Percentiles rank a stretch among this genome's conserved stretches.
Conservation (phyloP, 345 rosid species). For the Populus euphratica region DNA sequence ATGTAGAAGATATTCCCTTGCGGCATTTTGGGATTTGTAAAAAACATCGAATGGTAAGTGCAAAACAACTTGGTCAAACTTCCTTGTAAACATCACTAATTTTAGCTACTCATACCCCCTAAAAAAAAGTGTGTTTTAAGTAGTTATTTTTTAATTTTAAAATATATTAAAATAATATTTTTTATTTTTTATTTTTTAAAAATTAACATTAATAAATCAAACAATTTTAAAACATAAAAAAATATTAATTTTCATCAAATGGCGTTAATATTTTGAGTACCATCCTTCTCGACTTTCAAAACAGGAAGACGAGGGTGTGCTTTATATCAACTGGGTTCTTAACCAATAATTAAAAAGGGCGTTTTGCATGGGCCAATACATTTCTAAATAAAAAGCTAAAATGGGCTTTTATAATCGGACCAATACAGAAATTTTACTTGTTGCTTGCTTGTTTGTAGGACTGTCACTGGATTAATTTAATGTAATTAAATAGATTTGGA, state of each 20-base stretch:
- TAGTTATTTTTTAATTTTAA: too few species aligned
- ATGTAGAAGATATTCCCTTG: background rate
- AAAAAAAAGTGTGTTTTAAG: too few species aligned
- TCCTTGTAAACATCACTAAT: background rate
- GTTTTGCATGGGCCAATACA: background rate
- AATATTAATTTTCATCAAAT: too few species aligned
- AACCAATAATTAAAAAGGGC: background rate
- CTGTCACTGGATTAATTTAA: too few species aligned
- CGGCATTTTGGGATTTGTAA: background rate
- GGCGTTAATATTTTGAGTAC: too few species aligned
- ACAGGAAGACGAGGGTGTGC: background rate
- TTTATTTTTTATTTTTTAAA: too few species aligned
- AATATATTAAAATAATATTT: too few species aligned
- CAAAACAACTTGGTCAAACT: background rate
- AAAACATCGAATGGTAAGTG: background rate
- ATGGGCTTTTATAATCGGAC: background rate
- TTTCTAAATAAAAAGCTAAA: background rate
- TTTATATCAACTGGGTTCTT: background rate
- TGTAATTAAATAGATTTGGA: too few species aligned
- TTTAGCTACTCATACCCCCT: background rate
- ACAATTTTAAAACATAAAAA: too few species aligned
- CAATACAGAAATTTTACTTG: too few species aligned
- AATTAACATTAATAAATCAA: too few species aligned
- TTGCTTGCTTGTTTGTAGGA: too few species aligned
- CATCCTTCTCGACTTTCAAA: background rate